Percentiles rank a stretch among this genome's conserved stretches.
These are phyloP conservation scores for Ambrosia trifida DNA, from an alignment of 129 eudicot genomes.

Conservation along the genomic window DNA sequence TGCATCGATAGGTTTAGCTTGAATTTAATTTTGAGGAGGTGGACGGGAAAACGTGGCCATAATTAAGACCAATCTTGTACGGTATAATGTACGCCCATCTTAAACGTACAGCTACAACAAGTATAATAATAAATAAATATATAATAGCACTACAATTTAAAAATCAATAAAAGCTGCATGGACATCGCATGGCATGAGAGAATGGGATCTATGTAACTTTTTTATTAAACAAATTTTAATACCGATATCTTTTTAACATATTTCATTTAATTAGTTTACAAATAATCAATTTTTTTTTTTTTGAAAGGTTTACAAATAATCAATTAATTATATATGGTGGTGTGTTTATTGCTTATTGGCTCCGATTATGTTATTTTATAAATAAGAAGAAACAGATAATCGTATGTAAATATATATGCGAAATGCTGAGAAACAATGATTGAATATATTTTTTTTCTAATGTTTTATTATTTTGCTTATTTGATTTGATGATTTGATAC, in stretches of 20 bases:
- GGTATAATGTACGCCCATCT: slow-evolving; percentile 36
- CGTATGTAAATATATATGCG: background rate
- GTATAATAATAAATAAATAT: background rate
- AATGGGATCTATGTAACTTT: slow-evolving; percentile 25
- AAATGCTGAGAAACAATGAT: background rate
- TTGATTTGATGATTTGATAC: background rate
- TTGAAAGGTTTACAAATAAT: background rate
- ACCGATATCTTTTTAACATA: background rate
- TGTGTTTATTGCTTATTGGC: background rate
- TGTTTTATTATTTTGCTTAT: background rate
- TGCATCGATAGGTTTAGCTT: background rate
- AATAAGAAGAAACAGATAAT: too few relatives aligned
- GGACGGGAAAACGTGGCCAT: slow-evolving; percentile 39
- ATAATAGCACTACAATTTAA: slow-evolving; percentile 7
- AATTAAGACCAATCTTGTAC: slow-evolving; percentile 45
- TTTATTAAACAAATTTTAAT: background rate
- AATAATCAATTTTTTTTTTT: too few relatives aligned
- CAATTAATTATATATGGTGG: background rate
- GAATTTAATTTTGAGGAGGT: slow-evolving; percentile 26
- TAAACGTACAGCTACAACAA: slow-evolving; percentile 33
- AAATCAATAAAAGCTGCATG: slow-evolving; percentile 28
- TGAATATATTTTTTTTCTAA: background rate
- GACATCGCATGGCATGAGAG: slow-evolving; percentile 27
- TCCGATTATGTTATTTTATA: background rate
- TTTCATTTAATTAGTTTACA: background rate